Percentiles rank a stretch among this genome's conserved stretches.
Conservation (phyloP, 192 early-diverging fungal species). For the Entophlyctis helioformis region DNA sequence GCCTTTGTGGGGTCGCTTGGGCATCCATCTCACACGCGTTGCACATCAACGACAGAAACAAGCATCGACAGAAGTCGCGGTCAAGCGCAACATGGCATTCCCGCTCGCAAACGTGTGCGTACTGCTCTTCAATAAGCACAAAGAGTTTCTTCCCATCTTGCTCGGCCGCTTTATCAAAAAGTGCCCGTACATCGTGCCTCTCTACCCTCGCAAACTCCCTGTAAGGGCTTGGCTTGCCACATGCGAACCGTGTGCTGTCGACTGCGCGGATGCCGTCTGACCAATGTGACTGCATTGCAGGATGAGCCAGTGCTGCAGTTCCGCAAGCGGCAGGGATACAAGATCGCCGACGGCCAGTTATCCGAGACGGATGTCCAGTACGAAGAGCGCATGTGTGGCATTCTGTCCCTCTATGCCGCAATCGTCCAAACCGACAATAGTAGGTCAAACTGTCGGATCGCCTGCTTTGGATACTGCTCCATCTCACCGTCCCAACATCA, state of each 20-base stretch:
- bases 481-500: neutral
- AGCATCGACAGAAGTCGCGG: slow-evolving; percentile 55
- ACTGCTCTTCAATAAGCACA: slow-evolving; percentile 40
- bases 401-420: slow-evolving; percentile 56
- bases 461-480: neutral
- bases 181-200: slow-evolving; percentile 59
- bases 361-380: slow-evolving; percentile 53
- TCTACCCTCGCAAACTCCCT: slow-evolving; percentile 23
- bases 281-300: too few relatives aligned
- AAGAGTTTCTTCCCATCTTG: slow-evolving; percentile 43
- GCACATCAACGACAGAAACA: slow-evolving; percentile 35
- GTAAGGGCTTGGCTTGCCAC: too few relatives aligned
- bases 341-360: slow-evolving; percentile 14
- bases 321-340: slow-evolving; percentile 26
- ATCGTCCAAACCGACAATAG: slow-evolving; percentile 42
- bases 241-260: too few relatives aligned
- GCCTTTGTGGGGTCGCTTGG: neutral
- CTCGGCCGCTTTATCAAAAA: slow-evolving; percentile 54
- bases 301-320: slow-evolving; percentile 28
- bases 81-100: slow-evolving; percentile 43
- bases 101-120: slow-evolving; percentile 53
- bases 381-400: slow-evolving; percentile 49
- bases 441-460: slow-evolving; percentile 4
- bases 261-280: too few relatives aligned
- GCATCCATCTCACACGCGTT: neutral